These are phyloP conservation scores for Verticillium tricorpus DNA, from an alignment of 2,329 filamentous ascomycete genomes.

Conservation along the genomic window DNA sequence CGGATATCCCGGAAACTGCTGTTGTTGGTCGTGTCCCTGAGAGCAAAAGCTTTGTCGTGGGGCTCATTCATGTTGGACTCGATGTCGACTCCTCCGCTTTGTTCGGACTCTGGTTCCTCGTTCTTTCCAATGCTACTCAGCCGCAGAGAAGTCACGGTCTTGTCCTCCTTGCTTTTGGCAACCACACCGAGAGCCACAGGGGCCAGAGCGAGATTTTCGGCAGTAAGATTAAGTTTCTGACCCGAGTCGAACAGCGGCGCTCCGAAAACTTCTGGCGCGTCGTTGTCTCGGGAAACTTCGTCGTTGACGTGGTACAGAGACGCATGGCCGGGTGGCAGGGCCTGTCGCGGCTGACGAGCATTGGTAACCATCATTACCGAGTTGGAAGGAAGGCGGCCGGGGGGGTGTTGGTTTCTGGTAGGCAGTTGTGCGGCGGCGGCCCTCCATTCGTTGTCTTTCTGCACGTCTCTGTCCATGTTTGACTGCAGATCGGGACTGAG, in stretches of 20 bases:
- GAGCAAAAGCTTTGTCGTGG: not conserved
- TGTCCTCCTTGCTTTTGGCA: not conserved
- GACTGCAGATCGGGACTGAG: too few relatives aligned
- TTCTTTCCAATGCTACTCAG: not conserved
- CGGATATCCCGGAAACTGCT: not conserved
- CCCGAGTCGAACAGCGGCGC: not conserved
- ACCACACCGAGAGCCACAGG: not conserved
- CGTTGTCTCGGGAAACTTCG: not conserved
- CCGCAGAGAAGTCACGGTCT: not conserved
- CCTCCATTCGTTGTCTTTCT: not conserved
- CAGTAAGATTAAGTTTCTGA: not conserved
- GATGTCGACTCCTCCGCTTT: too few relatives aligned
- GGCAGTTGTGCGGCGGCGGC: not conserved
- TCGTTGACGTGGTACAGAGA: not conserved
- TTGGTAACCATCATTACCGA: not conserved
- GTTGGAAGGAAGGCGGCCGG: not conserved
- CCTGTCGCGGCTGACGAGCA: not conserved
- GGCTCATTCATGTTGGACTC: not conserved
- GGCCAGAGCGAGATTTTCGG: not conserved
- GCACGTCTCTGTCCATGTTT: not conserved
- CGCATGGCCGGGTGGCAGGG: not conserved
- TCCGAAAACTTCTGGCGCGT: not conserved
- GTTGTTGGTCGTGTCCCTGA: not conserved
- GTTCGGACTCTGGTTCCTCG: not conserved
- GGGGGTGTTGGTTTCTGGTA: not conserved